Evolutionary conservation across 2,329 filamentous ascomycete species (phyloP), one percentile per base, ranked within the genome.

Genomic region (Massarina eburnea): DNA sequence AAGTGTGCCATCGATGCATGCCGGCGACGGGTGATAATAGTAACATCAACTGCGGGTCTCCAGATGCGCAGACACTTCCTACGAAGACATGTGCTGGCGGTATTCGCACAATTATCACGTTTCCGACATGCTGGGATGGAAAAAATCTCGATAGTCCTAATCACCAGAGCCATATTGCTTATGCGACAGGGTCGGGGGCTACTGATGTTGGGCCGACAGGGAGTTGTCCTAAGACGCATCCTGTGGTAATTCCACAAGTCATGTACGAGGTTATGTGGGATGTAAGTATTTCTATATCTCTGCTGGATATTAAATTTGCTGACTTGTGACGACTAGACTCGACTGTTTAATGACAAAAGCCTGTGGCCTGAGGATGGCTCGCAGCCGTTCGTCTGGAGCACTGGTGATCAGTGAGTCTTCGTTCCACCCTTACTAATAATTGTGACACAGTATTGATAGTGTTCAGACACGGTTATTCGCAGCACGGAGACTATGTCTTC

Each of bases 101-200:
- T 8, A 71, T 88, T 34, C 81, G 85, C 26, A 76, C 80, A 46
- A 81, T 88, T 50, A 72, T 88, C 30, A 85, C 86, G 71, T 86
- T 89, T 71, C 85, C 85, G 2, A 87, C 83, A 3, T 89, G 85
- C 75, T 88, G 86, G 77, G 80, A 88, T 70, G 85, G 84, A 18
- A 66, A 70, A 37, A 68, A 77, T 33, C 73, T 78, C 38, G 82
- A 80, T 50, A 74, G 85, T 44, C 74, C 76, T 41, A 76, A 84
- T 71, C 82, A 81, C 73, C 72, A 52, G 66, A 77, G 79, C 52
- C 88, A 88, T 76, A 83, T 85, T 75, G 76, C 73, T 15, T 88
- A 80, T 49, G 54, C 59, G 26, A 51, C 27, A 2, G 57, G 55
- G 8, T 39, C 53, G 14, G 35, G 41, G 1, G 48, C 55, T 2